A percentile compares a stretch with the other conserved stretches of the same genome.
Evolutionary conservation across 2,329 filamentous ascomycete species (phyloP).

Genomic region (Neodidymelliopsis sp.): DNA sequence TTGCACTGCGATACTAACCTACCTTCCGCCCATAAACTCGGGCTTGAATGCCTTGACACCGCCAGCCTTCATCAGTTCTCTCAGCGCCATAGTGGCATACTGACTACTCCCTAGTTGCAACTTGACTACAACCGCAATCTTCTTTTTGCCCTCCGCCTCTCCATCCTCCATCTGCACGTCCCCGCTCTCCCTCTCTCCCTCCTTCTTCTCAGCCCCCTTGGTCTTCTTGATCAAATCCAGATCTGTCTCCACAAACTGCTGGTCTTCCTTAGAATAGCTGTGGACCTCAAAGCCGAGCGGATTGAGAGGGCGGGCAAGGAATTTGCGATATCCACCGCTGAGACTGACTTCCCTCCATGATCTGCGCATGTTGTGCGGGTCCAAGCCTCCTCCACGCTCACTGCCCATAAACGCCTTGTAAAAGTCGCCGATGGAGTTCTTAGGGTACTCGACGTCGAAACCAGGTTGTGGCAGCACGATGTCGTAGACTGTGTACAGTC

Average conservation of each 20-base stretch:
- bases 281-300: slow-evolving; percentile 73
- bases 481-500: slow-evolving; percentile 82
- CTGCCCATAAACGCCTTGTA: slow-evolving; percentile 88
- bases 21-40: slow-evolving; percentile 63
- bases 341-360: slow-evolving; percentile 87
- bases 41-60: slow-evolving; percentile 69
- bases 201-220: slow-evolving; percentile 48
- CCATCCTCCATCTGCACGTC: slow-evolving; percentile 33
- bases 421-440: slow-evolving; percentile 81
- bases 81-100: slow-evolving; percentile 83
- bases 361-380: slow-evolving; percentile 87
- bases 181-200: slow-evolving; percentile 58
- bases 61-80: slow-evolving; percentile 76
- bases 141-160: slow-evolving; percentile 47
- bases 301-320: slow-evolving; percentile 74
- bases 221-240: slow-evolving; percentile 68
- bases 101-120: slow-evolving; percentile 80
- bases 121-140: slow-evolving; percentile 74
- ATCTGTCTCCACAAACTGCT: slow-evolving; percentile 91
- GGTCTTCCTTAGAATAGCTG: slow-evolving; percentile 71
- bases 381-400: slow-evolving; percentile 76
- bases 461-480: slow-evolving; percentile 92
- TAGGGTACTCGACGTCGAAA: slow-evolving; percentile 85
- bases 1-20: no score
- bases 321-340: slow-evolving; percentile 85